Evolutionary conservation across 768 basidiomycete genomes (phyloP).

Genomic region (Naganishia kalamii): DNA sequence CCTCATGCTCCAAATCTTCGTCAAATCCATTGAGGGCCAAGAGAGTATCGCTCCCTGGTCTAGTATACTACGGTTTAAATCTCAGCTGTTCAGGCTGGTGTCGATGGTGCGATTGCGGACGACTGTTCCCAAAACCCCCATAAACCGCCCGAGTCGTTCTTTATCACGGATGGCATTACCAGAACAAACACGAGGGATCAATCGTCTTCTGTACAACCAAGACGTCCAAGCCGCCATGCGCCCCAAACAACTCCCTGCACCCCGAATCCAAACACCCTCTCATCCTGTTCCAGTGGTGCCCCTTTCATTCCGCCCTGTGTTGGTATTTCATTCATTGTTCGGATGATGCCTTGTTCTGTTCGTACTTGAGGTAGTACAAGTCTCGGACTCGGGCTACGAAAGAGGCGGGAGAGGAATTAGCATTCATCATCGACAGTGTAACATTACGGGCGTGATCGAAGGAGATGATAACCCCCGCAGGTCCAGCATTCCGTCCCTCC

Average conservation of each 20-base stretch:
- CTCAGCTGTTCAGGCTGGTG: no score
- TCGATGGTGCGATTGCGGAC: background rate
- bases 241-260: background rate
- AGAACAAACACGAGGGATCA: background rate
- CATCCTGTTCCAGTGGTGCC: background rate
- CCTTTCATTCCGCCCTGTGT: background rate
- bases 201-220: background rate
- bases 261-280: background rate
- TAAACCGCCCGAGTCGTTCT: no score
- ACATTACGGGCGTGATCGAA: no score
- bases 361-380: constrained; percentile 77
- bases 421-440: no score
- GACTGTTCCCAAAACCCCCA: no score
- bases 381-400: constrained; percentile 59
- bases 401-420: background rate
- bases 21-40: no score
- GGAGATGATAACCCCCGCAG: no score
- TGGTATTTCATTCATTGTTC: background rate
- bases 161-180: background rate
- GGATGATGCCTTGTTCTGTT: constrained; percentile 49
- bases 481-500: no score
- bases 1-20: no score
- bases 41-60: no score
- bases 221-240: background rate
- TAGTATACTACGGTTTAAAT: no score